Conservation (phyloP, 139 green algal genomes). For the Picochlorum costavermella region DNA sequence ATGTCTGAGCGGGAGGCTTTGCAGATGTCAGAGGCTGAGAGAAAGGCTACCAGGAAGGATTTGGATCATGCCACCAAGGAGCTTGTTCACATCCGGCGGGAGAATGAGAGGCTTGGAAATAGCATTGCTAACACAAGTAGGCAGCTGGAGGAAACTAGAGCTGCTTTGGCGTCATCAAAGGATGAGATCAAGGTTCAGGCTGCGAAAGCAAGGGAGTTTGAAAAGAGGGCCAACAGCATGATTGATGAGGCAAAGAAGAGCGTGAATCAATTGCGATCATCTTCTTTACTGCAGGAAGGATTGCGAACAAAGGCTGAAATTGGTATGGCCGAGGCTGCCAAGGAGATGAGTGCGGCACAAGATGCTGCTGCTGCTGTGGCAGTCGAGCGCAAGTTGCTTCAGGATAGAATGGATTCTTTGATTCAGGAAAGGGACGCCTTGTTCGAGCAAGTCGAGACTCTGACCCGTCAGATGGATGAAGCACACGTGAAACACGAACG, state of each 20-base stretch:
- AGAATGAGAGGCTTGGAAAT: slow-evolving; percentile 4
- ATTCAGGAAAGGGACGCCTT: neutral
- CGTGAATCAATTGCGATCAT: neutral
- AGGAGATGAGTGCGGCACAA: slow-evolving; percentile 8
- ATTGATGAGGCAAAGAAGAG: neutral
- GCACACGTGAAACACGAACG: neutral
- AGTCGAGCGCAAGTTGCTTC: slow-evolving; percentile 10
- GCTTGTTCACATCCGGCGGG: neutral
- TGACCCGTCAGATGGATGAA: neutral
- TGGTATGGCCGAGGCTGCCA: slow-evolving; percentile 13
- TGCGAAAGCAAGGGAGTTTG: neutral
- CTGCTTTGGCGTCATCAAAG: neutral
- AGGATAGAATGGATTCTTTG: slow-evolving; percentile 6
- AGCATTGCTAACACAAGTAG: neutral
- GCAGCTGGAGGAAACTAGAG: neutral
- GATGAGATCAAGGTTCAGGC: neutral
- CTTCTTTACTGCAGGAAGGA: slow-evolving; percentile 9
- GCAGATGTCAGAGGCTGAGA: slow-evolving; percentile 9
- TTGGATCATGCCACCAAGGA: slow-evolving; percentile 10
- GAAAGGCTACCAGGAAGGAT: neutral
- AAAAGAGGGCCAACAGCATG: slow-evolving; percentile 1
- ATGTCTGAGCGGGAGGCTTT: slow-evolving; percentile 11
- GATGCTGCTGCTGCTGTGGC: slow-evolving; percentile 3
- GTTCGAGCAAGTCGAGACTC: neutral
- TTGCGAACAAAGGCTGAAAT: slow-evolving; percentile 22